Conservation (phyloP, 1,284 basidiomycete genomes). For the Schizophyllum amplum region DNA sequence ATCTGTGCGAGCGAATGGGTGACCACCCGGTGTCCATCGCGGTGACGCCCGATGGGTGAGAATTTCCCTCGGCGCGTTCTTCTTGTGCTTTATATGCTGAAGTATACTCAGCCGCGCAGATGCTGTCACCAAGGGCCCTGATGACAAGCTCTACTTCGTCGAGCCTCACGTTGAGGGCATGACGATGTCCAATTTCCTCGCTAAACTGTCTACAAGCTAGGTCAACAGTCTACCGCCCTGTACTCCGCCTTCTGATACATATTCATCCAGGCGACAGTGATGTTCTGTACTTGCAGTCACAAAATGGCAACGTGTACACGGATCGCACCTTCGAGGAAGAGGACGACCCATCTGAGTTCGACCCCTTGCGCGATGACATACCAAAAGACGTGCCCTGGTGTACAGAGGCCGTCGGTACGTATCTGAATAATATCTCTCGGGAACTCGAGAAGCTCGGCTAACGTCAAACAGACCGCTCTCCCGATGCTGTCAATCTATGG, state of each 20-base stretch:
- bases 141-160: constrained; percentile 62
- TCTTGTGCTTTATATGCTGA: too few species aligned
- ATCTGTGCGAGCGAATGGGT: constrained; percentile 49
- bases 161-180: constrained; percentile 69
- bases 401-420: constrained; percentile 67
- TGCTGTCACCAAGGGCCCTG: constrained; percentile 52
- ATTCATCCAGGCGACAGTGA: constrained; percentile 22
- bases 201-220: constrained; percentile 31
- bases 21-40: constrained; percentile 60
- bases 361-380: constrained; percentile 51
- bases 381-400: constrained; percentile 67
- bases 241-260: neutral
- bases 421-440: neutral
- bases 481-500: constrained; percentile 91
- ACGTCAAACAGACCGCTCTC: constrained; percentile 39
- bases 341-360: constrained; percentile 48
- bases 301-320: constrained; percentile 82
- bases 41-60: constrained; percentile 78
- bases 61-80: constrained; percentile 2
- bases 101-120: constrained; percentile 58
- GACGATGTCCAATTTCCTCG: constrained; percentile 53
- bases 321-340: constrained; percentile 30
- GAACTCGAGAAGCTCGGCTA: neutral
- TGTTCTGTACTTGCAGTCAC: constrained; percentile 77
- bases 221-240: constrained; percentile 1